These are phyloP conservation scores for Solanum bulbocastanum DNA, from an alignment of 257 asterid species.

Conservation along the genomic window DNA sequence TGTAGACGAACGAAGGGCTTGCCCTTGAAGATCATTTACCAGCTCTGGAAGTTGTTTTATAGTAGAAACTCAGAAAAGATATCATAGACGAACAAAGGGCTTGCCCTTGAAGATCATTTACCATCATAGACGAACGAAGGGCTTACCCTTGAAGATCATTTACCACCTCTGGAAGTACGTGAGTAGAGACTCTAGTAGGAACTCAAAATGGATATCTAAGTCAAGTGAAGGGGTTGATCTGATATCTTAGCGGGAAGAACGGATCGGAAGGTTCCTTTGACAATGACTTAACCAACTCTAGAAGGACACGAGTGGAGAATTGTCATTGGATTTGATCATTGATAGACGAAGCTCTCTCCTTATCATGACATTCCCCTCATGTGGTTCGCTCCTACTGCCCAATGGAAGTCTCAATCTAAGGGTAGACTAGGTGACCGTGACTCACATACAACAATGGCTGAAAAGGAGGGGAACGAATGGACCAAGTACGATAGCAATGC, in stretches of 20 bases:
- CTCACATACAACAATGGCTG: not conserved
- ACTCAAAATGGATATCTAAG: not conserved
- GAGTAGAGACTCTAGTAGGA: not conserved
- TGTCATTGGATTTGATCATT: not conserved
- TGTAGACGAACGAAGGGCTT: not conserved
- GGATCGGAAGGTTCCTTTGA: not conserved
- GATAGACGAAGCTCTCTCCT: not conserved
- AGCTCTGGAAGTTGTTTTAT: not conserved
- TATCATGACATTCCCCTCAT: not conserved
- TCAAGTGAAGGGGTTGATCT: not conserved
- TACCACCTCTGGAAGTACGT: not conserved
- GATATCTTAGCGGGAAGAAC: not conserved
- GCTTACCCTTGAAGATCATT: not conserved
- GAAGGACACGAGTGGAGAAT: not conserved
- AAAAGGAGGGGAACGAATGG: not conserved
- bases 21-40: not conserved
- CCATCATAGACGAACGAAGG: not conserved
- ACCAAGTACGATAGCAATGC: not conserved
- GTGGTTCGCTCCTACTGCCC: not conserved
- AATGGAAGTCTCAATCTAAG: not conserved
- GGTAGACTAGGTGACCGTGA: not conserved
- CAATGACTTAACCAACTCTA: not conserved
- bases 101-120: not conserved
- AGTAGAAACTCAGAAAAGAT: not conserved
- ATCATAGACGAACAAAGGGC: not conserved